These are phyloP conservation scores for Clathrospora elynae DNA, from an alignment of 2,329 filamentous ascomycete species.

Conservation along the genomic window DNA sequence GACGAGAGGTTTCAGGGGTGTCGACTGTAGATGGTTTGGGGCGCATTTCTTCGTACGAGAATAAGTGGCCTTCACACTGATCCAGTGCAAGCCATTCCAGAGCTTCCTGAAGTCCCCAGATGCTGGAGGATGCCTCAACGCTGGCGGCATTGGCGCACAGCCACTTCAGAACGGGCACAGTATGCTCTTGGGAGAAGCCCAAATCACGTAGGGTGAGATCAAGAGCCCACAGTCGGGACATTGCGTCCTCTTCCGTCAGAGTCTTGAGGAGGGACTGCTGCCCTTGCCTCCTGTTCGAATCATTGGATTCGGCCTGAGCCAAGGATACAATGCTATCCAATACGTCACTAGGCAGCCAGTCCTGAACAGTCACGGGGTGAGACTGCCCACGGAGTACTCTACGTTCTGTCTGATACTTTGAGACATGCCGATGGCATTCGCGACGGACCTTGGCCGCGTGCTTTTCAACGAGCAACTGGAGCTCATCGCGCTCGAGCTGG, in stretches of 20 bases:
- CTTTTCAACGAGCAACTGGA: slow-evolving; percentile 87
- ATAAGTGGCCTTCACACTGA: slow-evolving; percentile 70
- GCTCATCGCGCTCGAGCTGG: slow-evolving; percentile 86
- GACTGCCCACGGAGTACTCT: slow-evolving; percentile 80
- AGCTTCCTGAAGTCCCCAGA: slow-evolving; percentile 87
- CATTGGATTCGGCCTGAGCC: slow-evolving; percentile 65
- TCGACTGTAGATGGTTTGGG: slow-evolving; percentile 24
- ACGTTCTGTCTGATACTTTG: slow-evolving; percentile 81
- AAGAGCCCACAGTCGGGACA: slow-evolving; percentile 82
- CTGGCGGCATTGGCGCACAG: slow-evolving; percentile 43
- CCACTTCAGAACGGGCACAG: slow-evolving; percentile 42
- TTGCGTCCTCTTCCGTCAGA: slow-evolving; percentile 75
- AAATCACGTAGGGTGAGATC: slow-evolving; percentile 72
- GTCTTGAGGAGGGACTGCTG: slow-evolving; percentile 48
- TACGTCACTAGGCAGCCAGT: slow-evolving; percentile 81
- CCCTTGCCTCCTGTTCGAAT: slow-evolving; percentile 56
- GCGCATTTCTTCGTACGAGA: slow-evolving; percentile 64
- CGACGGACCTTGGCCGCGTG: slow-evolving; percentile 76
- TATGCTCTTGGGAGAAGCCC: slow-evolving; percentile 62
- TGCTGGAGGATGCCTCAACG: slow-evolving; percentile 61
- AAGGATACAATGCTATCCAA: slow-evolving; percentile 77
- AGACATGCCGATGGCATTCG: slow-evolving; percentile 76
- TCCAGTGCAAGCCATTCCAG: slow-evolving; percentile 89
- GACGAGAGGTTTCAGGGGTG: slow-evolving; percentile 32
- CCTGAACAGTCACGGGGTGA: slow-evolving; percentile 70